These are phyloP conservation scores for Epichloe festucae DNA, from an alignment of 2,329 filamentous ascomycete species.

Conservation along the genomic window DNA sequence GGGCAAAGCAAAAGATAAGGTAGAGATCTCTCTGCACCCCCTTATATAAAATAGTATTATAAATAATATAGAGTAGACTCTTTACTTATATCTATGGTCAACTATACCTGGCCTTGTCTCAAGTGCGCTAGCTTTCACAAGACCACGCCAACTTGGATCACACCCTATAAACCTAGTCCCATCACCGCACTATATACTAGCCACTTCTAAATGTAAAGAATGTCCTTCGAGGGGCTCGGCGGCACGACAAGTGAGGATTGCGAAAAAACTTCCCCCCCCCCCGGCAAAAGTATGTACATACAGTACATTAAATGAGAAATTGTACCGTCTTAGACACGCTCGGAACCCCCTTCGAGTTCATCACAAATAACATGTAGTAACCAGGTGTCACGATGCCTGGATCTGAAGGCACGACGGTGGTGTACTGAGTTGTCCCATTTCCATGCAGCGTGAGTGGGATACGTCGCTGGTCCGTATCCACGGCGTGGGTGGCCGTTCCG, in stretches of 20 bases:
- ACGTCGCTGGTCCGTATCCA: conserved; percentile 45
- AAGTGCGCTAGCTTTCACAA: too few relatives aligned
- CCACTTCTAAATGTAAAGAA: too few relatives aligned
- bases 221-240: too few relatives aligned
- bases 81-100: too few relatives aligned
- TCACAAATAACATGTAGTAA: conserved; percentile 40
- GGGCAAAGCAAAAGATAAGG: too few relatives aligned
- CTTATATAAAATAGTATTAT: too few relatives aligned
- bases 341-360: conserved; percentile 30
- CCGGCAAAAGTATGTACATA: neutral
- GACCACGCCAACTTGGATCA: too few relatives aligned
- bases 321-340: conserved; percentile 31
- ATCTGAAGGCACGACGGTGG: conserved; percentile 30
- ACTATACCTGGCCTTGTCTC: too few relatives aligned
- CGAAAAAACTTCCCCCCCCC: neutral
- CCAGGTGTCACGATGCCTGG: conserved; percentile 37
- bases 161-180: too few relatives aligned
- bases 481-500: conserved; percentile 37
- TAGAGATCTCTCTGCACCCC: too few relatives aligned
- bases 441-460: conserved; percentile 26
- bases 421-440: conserved; percentile 20
- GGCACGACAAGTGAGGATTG: neutral
- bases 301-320: conserved; percentile 6
- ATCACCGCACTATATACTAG: too few relatives aligned
- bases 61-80: too few relatives aligned